Percentiles rank a stretch among this genome's conserved stretches.
phyloP scores from a whole-genome alignment of 2,329 filamentous ascomycete species.

The Trichoderma breve region DNA sequence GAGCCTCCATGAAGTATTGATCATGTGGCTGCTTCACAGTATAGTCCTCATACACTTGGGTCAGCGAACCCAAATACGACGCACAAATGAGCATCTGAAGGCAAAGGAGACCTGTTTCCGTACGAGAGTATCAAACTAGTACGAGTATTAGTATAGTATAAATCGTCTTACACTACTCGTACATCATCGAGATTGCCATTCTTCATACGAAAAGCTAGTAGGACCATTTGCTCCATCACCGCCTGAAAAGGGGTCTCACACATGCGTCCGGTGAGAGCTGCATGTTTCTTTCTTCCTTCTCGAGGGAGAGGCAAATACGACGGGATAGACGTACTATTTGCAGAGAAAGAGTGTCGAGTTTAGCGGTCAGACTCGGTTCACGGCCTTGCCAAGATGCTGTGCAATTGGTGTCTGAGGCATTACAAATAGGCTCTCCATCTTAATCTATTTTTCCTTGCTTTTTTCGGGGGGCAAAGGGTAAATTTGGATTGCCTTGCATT shows the following conservation, averaged over 20 bases:
- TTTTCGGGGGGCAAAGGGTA: neutral
- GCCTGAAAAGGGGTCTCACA: conserved; percentile 5
- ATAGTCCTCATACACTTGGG: too few species aligned
- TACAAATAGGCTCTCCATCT: neutral
- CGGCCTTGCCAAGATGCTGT: neutral
- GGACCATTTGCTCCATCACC: neutral
- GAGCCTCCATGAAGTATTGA: too few species aligned
- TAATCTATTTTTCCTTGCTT: neutral
- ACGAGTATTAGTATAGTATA: neutral
- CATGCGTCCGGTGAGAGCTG: neutral
- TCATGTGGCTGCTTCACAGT: neutral
- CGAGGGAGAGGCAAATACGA: neutral
- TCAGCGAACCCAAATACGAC: neutral
- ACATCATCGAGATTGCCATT: neutral
- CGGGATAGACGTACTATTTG: neutral
- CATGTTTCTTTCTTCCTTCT: neutral
- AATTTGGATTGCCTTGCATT: neutral
- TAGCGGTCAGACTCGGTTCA: neutral
- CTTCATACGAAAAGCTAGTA: neutral
- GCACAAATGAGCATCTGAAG: too few species aligned
- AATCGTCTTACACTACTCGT: neutral
- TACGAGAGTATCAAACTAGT: neutral
- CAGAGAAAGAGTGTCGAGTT: neutral
- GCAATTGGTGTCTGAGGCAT: neutral
- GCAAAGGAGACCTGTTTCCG: neutral